Base-by-base conservation (phyloP, 2,329 filamentous ascomycete genomes). In the Sclerotinia nivalis region DNA sequence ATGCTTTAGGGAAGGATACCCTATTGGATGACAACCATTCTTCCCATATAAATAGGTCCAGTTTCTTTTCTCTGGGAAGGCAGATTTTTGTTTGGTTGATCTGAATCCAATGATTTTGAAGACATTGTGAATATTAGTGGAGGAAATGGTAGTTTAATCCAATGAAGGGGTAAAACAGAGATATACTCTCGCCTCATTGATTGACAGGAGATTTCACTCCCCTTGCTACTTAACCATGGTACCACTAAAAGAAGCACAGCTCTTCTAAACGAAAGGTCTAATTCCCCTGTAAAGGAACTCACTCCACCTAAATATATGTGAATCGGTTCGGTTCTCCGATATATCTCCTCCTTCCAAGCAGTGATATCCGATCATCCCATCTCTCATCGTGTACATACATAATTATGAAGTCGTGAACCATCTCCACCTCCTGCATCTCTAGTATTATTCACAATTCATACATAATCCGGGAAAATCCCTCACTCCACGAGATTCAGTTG, bases 111-210 rank as follows among this genome's bases (percentile, higher is more conserved):
- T 64, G 45, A 25, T 20, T 37, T 37, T 31, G 20, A 25, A 20
- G 60, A 12, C 1, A 31, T 62, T 31, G 34, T 62, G 31, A 49
- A 25, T 20, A 25, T 40, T 34, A 13, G 60, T 64, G 60, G 60
- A 64, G 31, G 47, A 40, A 18, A 13, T 28, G 6, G 25, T 13
- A 9, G 34, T 7, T 8, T 40, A 13, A 22, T 64, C 60, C 47
- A 64, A 64, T 64, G 61, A 64, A 52, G 61, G 61, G 61, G 31
- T 28, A 52, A 64, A n/a, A 12, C 20, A 37, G 15, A 64, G 31
- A 40, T 12, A 18, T 25, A 9, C 22, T 40, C 34, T 64, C 61
- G 61, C 47, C 47, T 64, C 13, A 40, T 64, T 40, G 47, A 64
- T 28, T 12, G 61, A 64, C 49, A 64, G 61, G 60, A 64, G 60